Evolutionary conservation across 495 filamentous ascomycete species (phyloP).

Genomic region (Aspergillus nanangensis): DNA sequence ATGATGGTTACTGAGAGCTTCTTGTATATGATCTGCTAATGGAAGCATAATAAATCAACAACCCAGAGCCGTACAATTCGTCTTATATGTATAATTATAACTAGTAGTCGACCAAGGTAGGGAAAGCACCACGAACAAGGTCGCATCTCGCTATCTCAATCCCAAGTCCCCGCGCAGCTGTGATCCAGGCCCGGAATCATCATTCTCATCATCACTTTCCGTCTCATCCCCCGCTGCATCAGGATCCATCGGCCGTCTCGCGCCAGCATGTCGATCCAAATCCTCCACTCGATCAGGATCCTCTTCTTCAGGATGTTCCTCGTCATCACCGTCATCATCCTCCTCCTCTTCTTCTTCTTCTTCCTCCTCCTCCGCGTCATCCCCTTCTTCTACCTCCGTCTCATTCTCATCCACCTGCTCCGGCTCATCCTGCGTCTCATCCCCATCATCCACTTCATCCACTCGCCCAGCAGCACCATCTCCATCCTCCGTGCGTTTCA

Average conservation of each 20-base stretch:
- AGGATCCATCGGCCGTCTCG: constrained; percentile 28
- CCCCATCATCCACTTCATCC: constrained; percentile 43
- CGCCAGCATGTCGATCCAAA: constrained; percentile 36
- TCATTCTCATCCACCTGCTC: constrained; percentile 51
- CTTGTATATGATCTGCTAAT: too few species aligned
- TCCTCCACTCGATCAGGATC: constrained; percentile 65
- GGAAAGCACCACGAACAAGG: too few species aligned
- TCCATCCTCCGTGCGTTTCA: constrained; percentile 42
- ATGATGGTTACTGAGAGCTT: too few species aligned
- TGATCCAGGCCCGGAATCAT: constrained; percentile 29
- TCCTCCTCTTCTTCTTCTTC: constrained; percentile 42
- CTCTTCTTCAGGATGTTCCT: constrained; percentile 40
- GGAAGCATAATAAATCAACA: too few species aligned
- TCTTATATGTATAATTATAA: too few species aligned
- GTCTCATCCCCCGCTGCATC: constrained; percentile 37
- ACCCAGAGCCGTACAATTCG: too few species aligned
- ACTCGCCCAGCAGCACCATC: constrained; percentile 44
- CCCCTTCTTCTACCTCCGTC: constrained; percentile 51
- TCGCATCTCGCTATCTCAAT: constrained; percentile 20
- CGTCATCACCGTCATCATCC: constrained; percentile 33
- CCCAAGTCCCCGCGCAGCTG: constrained; percentile 40
- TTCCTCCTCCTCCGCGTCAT: constrained; percentile 49
- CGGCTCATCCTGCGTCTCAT: constrained; percentile 46
- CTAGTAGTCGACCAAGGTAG: too few species aligned
- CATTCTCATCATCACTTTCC: constrained; percentile 37